Evolutionary conservation across 176 grass and related monocot species (phyloP).

Genomic region (Aegilops sharonensis): DNA sequence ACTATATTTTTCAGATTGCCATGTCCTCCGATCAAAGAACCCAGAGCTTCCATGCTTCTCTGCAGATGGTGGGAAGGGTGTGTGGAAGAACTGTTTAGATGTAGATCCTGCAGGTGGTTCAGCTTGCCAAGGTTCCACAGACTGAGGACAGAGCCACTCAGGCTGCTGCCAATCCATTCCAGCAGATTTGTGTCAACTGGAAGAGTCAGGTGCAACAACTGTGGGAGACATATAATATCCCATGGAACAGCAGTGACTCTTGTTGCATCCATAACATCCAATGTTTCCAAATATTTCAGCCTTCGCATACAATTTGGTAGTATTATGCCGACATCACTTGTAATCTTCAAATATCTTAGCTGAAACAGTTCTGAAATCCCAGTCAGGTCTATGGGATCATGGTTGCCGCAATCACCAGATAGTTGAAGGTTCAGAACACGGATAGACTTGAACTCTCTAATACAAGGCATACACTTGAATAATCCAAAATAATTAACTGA

Average conservation of each 20-base stretch:
- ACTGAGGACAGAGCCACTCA: not conserved
- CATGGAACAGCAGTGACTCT: not conserved
- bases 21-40: not conserved
- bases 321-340: not conserved
- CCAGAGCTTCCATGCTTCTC: not conserved
- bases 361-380: not conserved
- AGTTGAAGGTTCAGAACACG: not conserved
- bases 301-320: not conserved
- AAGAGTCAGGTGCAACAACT: not conserved
- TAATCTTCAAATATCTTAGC: not conserved
- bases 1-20: not conserved
- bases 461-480: not conserved
- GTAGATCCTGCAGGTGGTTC: not conserved
- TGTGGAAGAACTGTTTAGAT: not conserved
- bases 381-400: not conserved
- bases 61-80: too few species aligned
- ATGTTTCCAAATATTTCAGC: not conserved
- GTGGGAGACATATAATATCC: not conserved
- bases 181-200: not conserved
- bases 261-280: not conserved
- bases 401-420: too few species aligned
- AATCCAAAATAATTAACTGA: not conserved
- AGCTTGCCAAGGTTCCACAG: not conserved
- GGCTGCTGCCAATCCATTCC: too few species aligned
- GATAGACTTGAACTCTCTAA: not conserved